Conservation (phyloP, 495 filamentous ascomycete species). For the Friedmanniomyces simplex region DNA sequence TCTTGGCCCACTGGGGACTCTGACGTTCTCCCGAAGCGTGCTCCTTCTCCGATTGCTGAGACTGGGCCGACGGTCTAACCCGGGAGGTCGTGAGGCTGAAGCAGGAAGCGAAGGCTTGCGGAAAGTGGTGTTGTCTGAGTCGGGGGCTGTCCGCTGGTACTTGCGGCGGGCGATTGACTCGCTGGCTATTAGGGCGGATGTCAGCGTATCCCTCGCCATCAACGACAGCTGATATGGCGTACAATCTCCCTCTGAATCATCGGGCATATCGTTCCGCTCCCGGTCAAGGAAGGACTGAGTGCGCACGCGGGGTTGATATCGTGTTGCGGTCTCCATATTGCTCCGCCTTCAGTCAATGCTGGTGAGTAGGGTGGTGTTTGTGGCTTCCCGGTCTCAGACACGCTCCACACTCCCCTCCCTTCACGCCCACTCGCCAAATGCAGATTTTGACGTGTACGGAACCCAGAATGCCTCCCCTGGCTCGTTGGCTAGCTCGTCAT, state of each 20-base stretch:
- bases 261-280: slow-evolving; percentile 7
- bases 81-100: slow-evolving; percentile 9
- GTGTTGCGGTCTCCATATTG: slow-evolving; percentile 17
- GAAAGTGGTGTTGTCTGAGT: slow-evolving; percentile 2
- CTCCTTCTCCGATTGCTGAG: slow-evolving; percentile 7
- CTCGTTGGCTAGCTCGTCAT: no score
- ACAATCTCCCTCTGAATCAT: slow-evolving; percentile 14
- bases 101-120: slow-evolving; percentile 19
- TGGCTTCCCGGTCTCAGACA: not conserved
- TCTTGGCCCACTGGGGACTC: slow-evolving; percentile 19
- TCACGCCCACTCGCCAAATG: no score
- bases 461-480: no score
- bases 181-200: not conserved
- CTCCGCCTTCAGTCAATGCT: not conserved
- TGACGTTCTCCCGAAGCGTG: slow-evolving; percentile 13
- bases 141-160: slow-evolving; percentile 15
- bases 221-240: not conserved
- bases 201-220: not conserved
- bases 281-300: slow-evolving; percentile 1
- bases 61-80: slow-evolving; percentile 4
- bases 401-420: not conserved
- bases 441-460: no score
- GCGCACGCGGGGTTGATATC: slow-evolving; percentile 11
- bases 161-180: slow-evolving; percentile 12
- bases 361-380: not conserved